phyloP scores from a whole-genome alignment of 108 stramenopile species.

The Discostella pseudostelligera region DNA sequence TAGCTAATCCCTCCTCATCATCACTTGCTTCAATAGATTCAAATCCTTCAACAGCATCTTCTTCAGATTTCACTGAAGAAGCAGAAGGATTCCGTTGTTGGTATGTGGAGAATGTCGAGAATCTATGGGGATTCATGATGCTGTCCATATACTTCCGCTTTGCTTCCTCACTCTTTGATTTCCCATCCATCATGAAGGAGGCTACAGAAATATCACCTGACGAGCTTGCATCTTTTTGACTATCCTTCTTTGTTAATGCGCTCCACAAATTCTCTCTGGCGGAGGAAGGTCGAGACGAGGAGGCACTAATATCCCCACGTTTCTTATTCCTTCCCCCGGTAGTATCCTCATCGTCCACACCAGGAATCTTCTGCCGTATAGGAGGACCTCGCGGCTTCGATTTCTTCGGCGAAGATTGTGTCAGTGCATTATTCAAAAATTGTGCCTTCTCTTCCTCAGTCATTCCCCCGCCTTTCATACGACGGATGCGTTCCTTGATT shows the following conservation, averaged over 20 bases:
- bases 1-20: constrained; percentile 14
- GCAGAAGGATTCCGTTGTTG: not conserved
- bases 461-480: constrained; percentile 58
- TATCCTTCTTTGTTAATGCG: constrained; percentile 32
- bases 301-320: constrained; percentile 1
- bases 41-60: not conserved
- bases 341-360: constrained; percentile 14
- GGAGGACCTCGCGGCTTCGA: constrained; percentile 39
- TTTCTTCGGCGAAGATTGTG: constrained; percentile 26
- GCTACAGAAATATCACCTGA: constrained; percentile 16
- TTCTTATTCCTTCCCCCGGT: not conserved
- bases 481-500: constrained; percentile 48
- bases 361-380: constrained; percentile 45
- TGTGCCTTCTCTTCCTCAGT: constrained; percentile 57
- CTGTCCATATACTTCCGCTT: constrained; percentile 57
- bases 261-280: constrained; percentile 48
- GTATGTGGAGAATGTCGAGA: constrained; percentile 44
- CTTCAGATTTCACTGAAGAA: not conserved
- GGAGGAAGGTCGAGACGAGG: constrained; percentile 13
- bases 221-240: not conserved
- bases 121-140: constrained; percentile 57
- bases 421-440: constrained; percentile 50
- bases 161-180: constrained; percentile 43
- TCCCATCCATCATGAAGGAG: constrained; percentile 36
- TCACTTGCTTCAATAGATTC: constrained; percentile 2